These are phyloP conservation scores for Pilasporangium apinafurcum DNA, from an alignment of 352 stramenopile species.

Conservation along the genomic window DNA sequence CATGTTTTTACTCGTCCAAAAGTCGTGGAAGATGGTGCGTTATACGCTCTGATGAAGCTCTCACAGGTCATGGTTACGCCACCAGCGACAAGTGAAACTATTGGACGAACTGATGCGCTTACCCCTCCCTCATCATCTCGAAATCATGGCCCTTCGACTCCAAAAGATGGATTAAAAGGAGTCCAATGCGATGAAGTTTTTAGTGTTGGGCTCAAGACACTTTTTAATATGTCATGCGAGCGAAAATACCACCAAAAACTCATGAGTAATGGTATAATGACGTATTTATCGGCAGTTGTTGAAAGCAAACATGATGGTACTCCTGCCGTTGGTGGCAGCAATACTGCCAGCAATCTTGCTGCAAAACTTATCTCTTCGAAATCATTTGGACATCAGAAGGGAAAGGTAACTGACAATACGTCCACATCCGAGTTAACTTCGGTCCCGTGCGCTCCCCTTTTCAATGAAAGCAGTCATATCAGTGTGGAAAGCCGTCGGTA, in stretches of 20 bases:
- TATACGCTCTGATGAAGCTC: constrained; percentile 79
- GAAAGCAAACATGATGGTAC: constrained; percentile 14
- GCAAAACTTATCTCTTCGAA: too few relatives aligned
- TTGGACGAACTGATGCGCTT: too few relatives aligned
- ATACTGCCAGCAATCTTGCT: neutral
- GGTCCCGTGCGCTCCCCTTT: too few relatives aligned
- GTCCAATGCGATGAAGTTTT: constrained; percentile 43
- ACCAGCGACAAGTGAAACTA: constrained; percentile 2
- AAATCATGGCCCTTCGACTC: too few relatives aligned
- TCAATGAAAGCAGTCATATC: too few relatives aligned
- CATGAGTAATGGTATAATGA: constrained; percentile 62
- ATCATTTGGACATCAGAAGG: too few relatives aligned
- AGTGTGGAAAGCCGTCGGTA: constrained; percentile 39
- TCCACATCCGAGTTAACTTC: too few relatives aligned
- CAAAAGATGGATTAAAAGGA: neutral
- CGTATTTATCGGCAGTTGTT: constrained; percentile 54
- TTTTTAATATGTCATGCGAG: constrained; percentile 76
- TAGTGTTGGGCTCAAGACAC: constrained; percentile 55
- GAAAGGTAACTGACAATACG: too few relatives aligned
- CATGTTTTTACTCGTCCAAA: constrained; percentile 43
- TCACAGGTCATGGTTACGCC: constrained; percentile 47
- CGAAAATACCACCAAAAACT: constrained; percentile 62
- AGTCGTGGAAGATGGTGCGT: constrained; percentile 62
- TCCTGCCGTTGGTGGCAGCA: neutral
- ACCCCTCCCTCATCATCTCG: too few relatives aligned